Conservation (phyloP, 164 flowering plant species). For the Vitis rotundifolia region DNA sequence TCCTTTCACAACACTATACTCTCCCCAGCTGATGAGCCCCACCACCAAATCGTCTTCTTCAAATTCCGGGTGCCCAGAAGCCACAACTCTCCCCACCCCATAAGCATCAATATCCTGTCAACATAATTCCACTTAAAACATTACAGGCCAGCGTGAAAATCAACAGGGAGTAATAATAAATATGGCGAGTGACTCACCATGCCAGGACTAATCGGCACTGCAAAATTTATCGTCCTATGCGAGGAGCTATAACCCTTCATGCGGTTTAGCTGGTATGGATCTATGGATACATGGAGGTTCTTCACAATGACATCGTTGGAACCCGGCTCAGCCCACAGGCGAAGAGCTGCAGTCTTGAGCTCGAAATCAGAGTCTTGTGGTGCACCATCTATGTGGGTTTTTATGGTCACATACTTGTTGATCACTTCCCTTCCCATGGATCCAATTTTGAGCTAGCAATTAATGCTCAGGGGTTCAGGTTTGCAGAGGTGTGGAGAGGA, state of each 20-base stretch:
- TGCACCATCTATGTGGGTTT: conserved; percentile 38
- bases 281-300: conserved; percentile 64
- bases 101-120: conserved; percentile 48
- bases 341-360: conserved; percentile 26
- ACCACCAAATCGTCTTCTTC: conserved; percentile 61
- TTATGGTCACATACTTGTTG: conserved; percentile 48
- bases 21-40: conserved; percentile 62
- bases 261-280: conserved; percentile 80
- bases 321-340: conserved; percentile 20
- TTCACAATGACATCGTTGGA: conserved; percentile 49
- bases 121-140: neutral
- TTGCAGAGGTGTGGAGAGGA: too few relatives aligned
- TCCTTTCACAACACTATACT: conserved; percentile 42
- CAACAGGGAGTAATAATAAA: too few relatives aligned
- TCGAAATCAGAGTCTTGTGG: conserved; percentile 65
- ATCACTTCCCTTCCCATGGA: conserved; percentile 37
- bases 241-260: conserved; percentile 61
- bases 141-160: neutral
- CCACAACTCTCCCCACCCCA: conserved; percentile 74
- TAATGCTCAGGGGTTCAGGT: neutral
- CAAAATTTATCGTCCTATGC: conserved; percentile 27
- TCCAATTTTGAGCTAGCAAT: too few relatives aligned
- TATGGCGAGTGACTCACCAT: conserved; percentile 30
- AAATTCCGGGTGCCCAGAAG: conserved; percentile 49
- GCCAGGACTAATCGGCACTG: conserved; percentile 39